Percentiles rank a stretch among this genome's conserved stretches.
phyloP scores from a whole-genome alignment of 169 alveolate genomes.

The Condylostoma magnum region DNA sequence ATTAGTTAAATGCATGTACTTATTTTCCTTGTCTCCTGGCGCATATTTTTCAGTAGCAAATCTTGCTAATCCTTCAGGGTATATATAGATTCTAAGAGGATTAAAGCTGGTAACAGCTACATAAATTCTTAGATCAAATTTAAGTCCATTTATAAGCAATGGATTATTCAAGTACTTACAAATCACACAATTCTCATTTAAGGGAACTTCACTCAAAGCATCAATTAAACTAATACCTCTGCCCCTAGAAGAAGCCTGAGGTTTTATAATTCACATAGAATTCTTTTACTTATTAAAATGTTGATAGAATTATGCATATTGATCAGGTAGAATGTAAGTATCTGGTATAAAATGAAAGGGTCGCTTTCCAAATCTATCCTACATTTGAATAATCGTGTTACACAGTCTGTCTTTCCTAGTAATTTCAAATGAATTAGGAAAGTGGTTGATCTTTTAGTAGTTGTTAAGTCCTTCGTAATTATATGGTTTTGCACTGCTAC shows the following conservation, averaged over 20 bases:
- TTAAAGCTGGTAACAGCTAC: conserved; percentile 53
- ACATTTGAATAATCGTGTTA: conserved; percentile 48
- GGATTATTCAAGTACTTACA: conserved; percentile 4
- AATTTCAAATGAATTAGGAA: conserved; percentile 45
- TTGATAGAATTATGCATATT: conserved; percentile 31
- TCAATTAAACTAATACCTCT: conserved; percentile 60
- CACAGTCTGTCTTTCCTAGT: conserved; percentile 66
- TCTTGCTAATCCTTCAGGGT: conserved; percentile 80
- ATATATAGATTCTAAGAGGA: conserved; percentile 62
- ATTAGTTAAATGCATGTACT: conserved; percentile 74
- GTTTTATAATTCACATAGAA: conserved; percentile 61
- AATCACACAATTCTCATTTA: conserved; percentile 28
- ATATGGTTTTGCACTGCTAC: not conserved
- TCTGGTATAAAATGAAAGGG: conserved; percentile 61
- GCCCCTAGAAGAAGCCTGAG: conserved; percentile 53
- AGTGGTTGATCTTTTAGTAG: conserved; percentile 51
- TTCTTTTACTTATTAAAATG: not conserved
- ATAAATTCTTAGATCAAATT: conserved; percentile 57
- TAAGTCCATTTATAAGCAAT: conserved; percentile 46
- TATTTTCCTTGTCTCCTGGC: conserved; percentile 23
- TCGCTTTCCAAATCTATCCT: conserved; percentile 52
- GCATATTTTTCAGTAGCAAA: conserved; percentile 66
- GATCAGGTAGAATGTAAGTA: conserved; percentile 67
- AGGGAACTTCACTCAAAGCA: conserved; percentile 44
- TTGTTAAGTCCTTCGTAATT: conserved; percentile 27